Percentiles rank a stretch among this genome's conserved stretches.
Evolutionary conservation across 2,329 filamentous ascomycete species (phyloP).

Genomic region (Tolypocladium pustulatum): DNA sequence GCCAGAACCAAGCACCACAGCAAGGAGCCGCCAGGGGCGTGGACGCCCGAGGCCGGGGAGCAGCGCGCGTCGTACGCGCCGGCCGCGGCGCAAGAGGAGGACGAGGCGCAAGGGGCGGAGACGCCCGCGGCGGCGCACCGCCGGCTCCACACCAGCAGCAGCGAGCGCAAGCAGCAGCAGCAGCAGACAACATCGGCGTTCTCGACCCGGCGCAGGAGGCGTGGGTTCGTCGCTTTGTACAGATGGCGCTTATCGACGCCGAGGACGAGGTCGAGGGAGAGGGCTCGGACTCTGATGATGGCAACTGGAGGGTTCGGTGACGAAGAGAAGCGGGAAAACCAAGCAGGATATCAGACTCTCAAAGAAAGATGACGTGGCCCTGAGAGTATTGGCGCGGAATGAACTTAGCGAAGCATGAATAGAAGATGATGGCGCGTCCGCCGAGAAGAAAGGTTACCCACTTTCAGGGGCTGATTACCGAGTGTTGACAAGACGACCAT

Average conservation of each 20-base stretch:
- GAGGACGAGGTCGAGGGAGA: constrained; percentile 36
- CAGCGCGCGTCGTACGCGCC: neutral
- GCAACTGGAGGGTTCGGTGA: constrained; percentile 9
- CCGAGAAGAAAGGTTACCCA: neutral
- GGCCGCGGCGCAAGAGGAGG: neutral
- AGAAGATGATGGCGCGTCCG: neutral
- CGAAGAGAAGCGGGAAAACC: neutral
- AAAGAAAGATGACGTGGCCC: neutral
- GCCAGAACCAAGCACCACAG: neutral
- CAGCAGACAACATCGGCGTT: constrained; percentile 11
- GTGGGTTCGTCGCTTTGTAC: constrained; percentile 45
- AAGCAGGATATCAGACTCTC: neutral
- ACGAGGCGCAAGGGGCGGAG: neutral
- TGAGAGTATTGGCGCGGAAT: neutral
- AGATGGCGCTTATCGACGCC: constrained; percentile 40
- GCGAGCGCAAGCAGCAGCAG: constrained; percentile 3
- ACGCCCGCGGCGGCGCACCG: neutral
- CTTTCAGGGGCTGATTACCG: no score
- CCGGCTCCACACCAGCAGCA: neutral
- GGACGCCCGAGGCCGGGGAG: neutral
- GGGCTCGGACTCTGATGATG: constrained; percentile 25
- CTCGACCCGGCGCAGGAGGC: constrained; percentile 37
- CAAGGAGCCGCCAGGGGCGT: neutral
- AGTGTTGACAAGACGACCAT: neutral
- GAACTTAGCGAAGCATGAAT: neutral